Base-by-base conservation (phyloP, 352 stramenopile species). In the Pythium utonaiense region DNA sequence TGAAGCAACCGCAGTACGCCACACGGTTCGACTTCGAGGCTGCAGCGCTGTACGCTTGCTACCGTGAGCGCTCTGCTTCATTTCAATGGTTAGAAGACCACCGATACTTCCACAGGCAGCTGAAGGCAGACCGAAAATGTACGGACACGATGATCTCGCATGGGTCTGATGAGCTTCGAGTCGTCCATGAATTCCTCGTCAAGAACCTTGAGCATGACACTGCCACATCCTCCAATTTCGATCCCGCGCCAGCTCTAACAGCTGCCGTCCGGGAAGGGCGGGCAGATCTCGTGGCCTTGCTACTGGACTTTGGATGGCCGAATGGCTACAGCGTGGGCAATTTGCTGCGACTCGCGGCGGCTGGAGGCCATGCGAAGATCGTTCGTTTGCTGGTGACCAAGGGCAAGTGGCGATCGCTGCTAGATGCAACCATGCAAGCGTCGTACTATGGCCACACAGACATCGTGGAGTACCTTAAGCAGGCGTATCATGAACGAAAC, bases 401-500 rank as follows among this genome's bases (percentile, higher is more conserved):
- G 14, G 54, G 54, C 40, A 36, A 44, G 19, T 61, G 54, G 54
- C 31, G 27, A 1, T 61, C 54, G 14, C 14, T 61, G 12, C 30
- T 61, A 6, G 54, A 61, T 27, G 54, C 54, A 2, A 52, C 45
- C 6, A 53, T 19, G 41, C 42, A 61, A 31, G 41, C 54, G 14
- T 53, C 42, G 42, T 61, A 53, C 42, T 47, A 61, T 6, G 42
- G 30, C 19, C 54, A 54, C 16, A 17, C 30, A 6, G 54, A 61
- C n/a, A 53, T 61, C 21, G 54, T 53, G 28, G 54, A 30, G 2
- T 41, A 54, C 16, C 41, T 61, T 1, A 53, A 61, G 27, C 19
- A 42, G 5, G 54, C 42, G 3, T 27, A 34, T 10, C 31, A 25
- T 3, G 45, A 53, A 14, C 33, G 44, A 6, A 6, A 16, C 40